Percentiles rank a stretch among this genome's conserved stretches.
Conservation (phyloP, 2,329 filamentous ascomycete genomes). For the Didymella lethalis region DNA sequence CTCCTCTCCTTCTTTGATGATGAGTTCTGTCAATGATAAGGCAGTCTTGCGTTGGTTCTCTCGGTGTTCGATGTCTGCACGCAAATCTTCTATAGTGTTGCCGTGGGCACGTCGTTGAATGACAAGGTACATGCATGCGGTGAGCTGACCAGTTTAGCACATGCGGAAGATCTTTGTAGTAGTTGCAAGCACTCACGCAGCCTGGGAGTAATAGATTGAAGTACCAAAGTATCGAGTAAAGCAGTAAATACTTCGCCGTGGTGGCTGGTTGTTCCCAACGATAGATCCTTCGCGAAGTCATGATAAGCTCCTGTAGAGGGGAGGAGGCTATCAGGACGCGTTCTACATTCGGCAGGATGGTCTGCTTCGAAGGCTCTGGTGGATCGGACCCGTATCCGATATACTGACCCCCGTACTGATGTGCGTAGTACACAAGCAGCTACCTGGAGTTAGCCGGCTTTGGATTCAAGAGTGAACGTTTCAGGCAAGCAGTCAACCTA, state of each 20-base stretch:
- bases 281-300: constrained; percentile 48
- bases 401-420: constrained; percentile 50
- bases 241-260: constrained; percentile 41
- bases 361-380: constrained; percentile 43
- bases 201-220: constrained; percentile 41
- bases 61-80: constrained; percentile 42
- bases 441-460: constrained; percentile 23
- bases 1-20: constrained; percentile 48
- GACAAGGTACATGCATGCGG: constrained; percentile 33
- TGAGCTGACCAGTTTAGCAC: too few relatives aligned
- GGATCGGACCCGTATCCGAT: constrained; percentile 45
- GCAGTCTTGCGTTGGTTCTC: constrained; percentile 44
- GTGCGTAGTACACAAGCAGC: constrained; percentile 40
- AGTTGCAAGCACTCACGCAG: constrained; percentile 24
- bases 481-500: constrained; percentile 16
- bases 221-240: constrained; percentile 39
- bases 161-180: too few relatives aligned
- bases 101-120: constrained; percentile 29
- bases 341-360: constrained; percentile 48
- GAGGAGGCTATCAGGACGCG: constrained; percentile 50
- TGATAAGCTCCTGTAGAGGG: constrained; percentile 47
- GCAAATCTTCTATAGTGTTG: constrained; percentile 37
- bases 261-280: constrained; percentile 46
- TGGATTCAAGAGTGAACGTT: too few relatives aligned
- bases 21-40: constrained; percentile 45